Base-by-base conservation (phyloP, 306 rosid species). In the Cucumis hystrix region DNA sequence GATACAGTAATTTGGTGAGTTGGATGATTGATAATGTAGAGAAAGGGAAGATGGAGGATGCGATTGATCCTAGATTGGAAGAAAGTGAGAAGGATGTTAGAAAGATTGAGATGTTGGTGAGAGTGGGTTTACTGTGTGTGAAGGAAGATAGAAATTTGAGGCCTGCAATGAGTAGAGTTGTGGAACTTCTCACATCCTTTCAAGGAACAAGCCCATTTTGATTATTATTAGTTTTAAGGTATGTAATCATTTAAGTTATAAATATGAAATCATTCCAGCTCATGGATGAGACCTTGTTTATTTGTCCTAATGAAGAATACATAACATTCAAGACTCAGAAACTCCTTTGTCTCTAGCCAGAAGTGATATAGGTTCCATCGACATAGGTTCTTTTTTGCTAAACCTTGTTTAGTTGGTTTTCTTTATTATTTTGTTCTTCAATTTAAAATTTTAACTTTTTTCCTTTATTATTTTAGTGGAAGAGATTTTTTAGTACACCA, bases 121-220 rank as follows among this genome's bases (percentile, higher is more conserved):
- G 80, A 25, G 80, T 81, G 59, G 87, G 82, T 11, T 56, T 83
- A 3, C 39, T 43, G 11, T 83, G 89, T 47, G 81, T 79, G 6
- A 78, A 52, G 21, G 87, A 86, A 58, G 89, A 86, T 45, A 63
- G 84, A 11, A 80, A 21, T 28, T 60, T 73, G 74, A 83, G 89
- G 69, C 87, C 84, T 33, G 60, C 82, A n/a, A 86, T 86, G 89
- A 82, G 85, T 39, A 74, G 67, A 75, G 84, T 86, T 17, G 84
- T 83, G 18, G 87, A 83, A 54, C 80, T 81, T 67, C 82, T 86
- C 6, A 65, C 60, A 10, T 45, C 35, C 4, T 23, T 1, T 30
- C 13, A 61, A 72, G 49, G 11, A 65, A 8, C 51, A 65, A 39
- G 49, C 49, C 54, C 54, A 47, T 43, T 43, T 39, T 39, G 41